These are phyloP conservation scores for Sphaerulina populicola DNA, from an alignment of 2,329 filamentous ascomycete genomes.

Conservation along the genomic window DNA sequence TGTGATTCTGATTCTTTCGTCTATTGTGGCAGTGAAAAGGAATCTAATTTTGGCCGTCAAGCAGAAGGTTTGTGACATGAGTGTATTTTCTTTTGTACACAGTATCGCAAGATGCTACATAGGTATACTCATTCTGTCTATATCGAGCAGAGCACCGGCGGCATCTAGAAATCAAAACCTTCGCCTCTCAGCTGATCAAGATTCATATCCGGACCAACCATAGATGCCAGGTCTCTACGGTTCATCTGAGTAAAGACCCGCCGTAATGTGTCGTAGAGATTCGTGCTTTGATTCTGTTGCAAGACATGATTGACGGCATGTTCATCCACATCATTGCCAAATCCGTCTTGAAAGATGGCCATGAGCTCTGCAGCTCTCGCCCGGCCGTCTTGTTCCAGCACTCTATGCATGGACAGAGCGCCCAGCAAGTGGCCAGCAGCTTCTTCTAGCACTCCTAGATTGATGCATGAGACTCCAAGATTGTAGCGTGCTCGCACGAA, in stretches of 20 bases:
- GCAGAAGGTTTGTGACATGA: too few relatives aligned
- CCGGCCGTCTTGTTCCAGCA: constrained; percentile 76
- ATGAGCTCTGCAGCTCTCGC: constrained; percentile 78
- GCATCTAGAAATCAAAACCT: constrained; percentile 63
- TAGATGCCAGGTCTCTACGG: constrained; percentile 74
- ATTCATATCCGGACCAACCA: constrained; percentile 83
- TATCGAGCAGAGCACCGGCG: neutral
- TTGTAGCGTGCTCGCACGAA: constrained; percentile 97
- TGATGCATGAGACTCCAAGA: constrained; percentile 91
- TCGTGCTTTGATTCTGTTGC: constrained; percentile 91
- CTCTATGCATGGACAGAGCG: constrained; percentile 89
- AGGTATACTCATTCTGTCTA: neutral
- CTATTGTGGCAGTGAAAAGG: too few relatives aligned
- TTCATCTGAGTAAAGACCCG: constrained; percentile 97
- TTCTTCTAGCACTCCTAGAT: constrained; percentile 89
- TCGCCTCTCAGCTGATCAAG: constrained; percentile 80
- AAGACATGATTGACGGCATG: constrained; percentile 77
- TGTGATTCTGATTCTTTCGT: too few relatives aligned
- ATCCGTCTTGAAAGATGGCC: constrained; percentile 49
- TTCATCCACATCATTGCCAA: constrained; percentile 50
- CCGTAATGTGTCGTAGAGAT: constrained; percentile 86
- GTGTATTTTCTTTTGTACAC: neutral
- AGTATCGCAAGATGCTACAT: neutral
- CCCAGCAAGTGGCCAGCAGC: constrained; percentile 88
- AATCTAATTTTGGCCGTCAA: too few relatives aligned